Percentiles rank a stretch among this genome's conserved stretches.
phyloP scores from a whole-genome alignment of 2,329 filamentous ascomycete species.

The Pyrenochaeta sp. region DNA sequence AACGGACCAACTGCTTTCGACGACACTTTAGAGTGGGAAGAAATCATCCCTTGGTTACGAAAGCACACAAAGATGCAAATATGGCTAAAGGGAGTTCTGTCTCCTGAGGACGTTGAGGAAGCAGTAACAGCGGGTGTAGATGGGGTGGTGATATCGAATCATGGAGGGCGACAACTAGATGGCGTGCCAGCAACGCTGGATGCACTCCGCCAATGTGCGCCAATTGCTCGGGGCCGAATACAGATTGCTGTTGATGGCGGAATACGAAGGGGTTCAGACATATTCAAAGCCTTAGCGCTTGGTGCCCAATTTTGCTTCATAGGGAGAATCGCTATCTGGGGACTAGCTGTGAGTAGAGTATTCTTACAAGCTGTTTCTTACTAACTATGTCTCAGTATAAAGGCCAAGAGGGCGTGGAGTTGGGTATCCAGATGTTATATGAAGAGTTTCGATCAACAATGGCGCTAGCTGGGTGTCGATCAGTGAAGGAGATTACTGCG shows the following conservation, averaged over 20 bases:
- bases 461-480: constrained; percentile 49
- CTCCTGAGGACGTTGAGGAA: constrained; percentile 58
- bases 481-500: constrained; percentile 43
- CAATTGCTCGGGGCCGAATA: constrained; percentile 5
- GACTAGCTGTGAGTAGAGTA: constrained; percentile 10
- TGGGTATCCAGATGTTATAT: constrained; percentile 19
- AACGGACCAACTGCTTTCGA: constrained; percentile 29
- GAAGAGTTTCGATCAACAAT: constrained; percentile 51
- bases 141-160: constrained; percentile 53
- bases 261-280: constrained; percentile 27
- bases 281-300: constrained; percentile 26
- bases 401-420: constrained; percentile 19
- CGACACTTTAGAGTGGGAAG: constrained; percentile 36
- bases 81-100: constrained; percentile 55
- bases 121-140: constrained; percentile 57
- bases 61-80: constrained; percentile 37
- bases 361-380: background rate
- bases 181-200: constrained; percentile 13
- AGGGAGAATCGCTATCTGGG: constrained; percentile 17
- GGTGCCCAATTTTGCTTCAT: constrained; percentile 23
- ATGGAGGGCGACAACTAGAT: constrained; percentile 38
- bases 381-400: constrained; percentile 8
- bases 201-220: constrained; percentile 6
- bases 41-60: constrained; percentile 14
- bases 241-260: constrained; percentile 12